Evolutionary conservation across 108 stramenopile genomes (phyloP), one percentile per base, ranked within the genome.

Genomic region (Nitzschia palea): DNA sequence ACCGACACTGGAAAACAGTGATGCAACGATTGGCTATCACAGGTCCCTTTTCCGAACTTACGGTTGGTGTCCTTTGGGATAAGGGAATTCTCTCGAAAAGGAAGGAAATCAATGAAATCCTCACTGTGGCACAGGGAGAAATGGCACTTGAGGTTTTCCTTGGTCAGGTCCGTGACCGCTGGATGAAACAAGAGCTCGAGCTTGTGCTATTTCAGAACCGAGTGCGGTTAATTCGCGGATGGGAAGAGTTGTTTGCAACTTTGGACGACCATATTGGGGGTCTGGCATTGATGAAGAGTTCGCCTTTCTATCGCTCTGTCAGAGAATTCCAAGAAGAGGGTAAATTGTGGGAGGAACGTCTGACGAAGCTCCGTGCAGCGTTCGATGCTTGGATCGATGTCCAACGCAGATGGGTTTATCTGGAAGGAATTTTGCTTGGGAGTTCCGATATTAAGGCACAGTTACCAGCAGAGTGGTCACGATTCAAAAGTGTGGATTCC

Each of bases 381-480:
- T 94, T 99, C 60, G 97, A 98, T 65, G 62, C 91, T 2, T 99
- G 98, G 99, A 90, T 97, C 40, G 97, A 98, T 57, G 97, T 97
- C 6, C 99, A 99, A 79, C 80, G 97, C 28, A 82, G 93, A 36
- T 99, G 97, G 97, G 89, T 99, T 22, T 97, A 98, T 68, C 83
- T 99, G 12, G 96, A 93, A 63, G 97, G 96, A 29, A 97, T 99
- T 74, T 91, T 99, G 56, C 85, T 93, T 55, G 95, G 91, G 53
- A 87, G 84, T 48, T 92, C 94, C 15, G 97, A 98, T 64, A 97
- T 99, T 71, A 96, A 97, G 71, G 93, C 92, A 5, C 97, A 97
- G 67, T 80, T 99, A 32, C 97, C 97, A n/a, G 78, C 85, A 18
- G 94, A 97, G 67, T 94, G 90, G 91, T 86, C 87, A 43, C 84